phyloP scores from a whole-genome alignment of 208 protist genomes.

The Wallacemonas sp. region DNA sequence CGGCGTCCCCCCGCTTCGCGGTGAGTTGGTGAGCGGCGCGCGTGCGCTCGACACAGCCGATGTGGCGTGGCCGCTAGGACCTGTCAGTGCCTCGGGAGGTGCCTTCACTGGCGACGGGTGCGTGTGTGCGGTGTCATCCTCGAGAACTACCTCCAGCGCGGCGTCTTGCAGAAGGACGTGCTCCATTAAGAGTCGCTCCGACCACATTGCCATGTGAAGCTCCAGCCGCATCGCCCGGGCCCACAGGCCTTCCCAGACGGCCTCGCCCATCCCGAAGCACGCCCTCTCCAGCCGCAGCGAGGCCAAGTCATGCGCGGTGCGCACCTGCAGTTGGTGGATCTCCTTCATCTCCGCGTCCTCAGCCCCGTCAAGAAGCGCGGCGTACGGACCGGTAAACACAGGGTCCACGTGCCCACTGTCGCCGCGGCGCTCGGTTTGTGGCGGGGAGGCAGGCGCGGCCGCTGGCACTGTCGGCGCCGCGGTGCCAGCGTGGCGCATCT shows the following conservation, averaged over 20 bases:
- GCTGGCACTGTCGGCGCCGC: not conserved
- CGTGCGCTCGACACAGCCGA: no score
- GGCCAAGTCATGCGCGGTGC: slow-evolving; percentile 67
- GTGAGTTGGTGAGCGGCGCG: no score
- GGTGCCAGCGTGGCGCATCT: not conserved
- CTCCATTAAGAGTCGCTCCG: slow-evolving; percentile 70
- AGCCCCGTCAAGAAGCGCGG: slow-evolving; percentile 15
- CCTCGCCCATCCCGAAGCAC: slow-evolving; percentile 65
- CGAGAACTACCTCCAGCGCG: slow-evolving; percentile 37
- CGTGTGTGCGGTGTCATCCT: not conserved
- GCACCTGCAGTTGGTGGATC: slow-evolving; percentile 64
- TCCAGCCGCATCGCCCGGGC: slow-evolving; percentile 78
- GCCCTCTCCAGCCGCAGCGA: slow-evolving; percentile 66
- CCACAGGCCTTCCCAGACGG: slow-evolving; percentile 83
- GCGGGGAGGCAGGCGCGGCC: not conserved
- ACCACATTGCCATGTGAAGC: slow-evolving; percentile 50
- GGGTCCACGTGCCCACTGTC: slow-evolving; percentile 12
- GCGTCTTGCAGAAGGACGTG: slow-evolving; percentile 51
- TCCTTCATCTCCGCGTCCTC: slow-evolving; percentile 63
- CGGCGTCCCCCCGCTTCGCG: not conserved
- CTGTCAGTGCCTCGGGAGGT: no score
- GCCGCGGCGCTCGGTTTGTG: not conserved
- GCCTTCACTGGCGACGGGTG: no score
- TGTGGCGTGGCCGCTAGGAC: no score
- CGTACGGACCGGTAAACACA: slow-evolving; percentile 12